Evolutionary conservation across 257 asterid genomes (phyloP).

Genomic region (Ehretia macrophylla): DNA sequence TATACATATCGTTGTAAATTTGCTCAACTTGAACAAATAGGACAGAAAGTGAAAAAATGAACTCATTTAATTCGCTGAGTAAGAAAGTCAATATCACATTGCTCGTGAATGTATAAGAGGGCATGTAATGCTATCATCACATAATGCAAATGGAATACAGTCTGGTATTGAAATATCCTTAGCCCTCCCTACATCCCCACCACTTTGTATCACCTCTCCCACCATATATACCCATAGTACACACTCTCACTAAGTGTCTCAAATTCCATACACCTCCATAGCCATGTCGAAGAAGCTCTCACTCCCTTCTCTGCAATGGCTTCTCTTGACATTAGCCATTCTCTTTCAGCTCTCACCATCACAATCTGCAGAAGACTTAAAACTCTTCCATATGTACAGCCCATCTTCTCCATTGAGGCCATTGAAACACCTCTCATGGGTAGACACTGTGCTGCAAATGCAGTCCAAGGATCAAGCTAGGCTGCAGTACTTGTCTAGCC

Average conservation of each 20-base stretch:
- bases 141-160: neutral
- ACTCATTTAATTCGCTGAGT: no score
- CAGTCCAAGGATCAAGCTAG: slow-evolving; percentile 58
- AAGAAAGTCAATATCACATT: no score
- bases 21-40: no score
- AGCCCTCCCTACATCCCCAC: neutral
- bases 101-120: no score
- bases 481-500: slow-evolving; percentile 53
- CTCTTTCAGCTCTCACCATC: slow-evolving; percentile 24
- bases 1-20: no score
- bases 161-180: neutral
- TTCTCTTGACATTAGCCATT: slow-evolving; percentile 25
- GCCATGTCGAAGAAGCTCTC: slow-evolving; percentile 6
- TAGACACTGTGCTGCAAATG: slow-evolving; percentile 59
- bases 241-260: neutral
- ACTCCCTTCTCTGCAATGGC: neutral
- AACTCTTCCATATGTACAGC: slow-evolving; percentile 57
- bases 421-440: slow-evolving; percentile 44
- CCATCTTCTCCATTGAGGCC: slow-evolving; percentile 62
- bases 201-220: neutral
- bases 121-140: neutral
- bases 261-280: neutral
- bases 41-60: no score
- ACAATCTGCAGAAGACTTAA: slow-evolving; percentile 36
- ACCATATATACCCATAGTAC: slow-evolving; percentile 1